Evolutionary conservation across 768 basidiomycete genomes (phyloP).

Genomic region (Grammothele lineata): DNA sequence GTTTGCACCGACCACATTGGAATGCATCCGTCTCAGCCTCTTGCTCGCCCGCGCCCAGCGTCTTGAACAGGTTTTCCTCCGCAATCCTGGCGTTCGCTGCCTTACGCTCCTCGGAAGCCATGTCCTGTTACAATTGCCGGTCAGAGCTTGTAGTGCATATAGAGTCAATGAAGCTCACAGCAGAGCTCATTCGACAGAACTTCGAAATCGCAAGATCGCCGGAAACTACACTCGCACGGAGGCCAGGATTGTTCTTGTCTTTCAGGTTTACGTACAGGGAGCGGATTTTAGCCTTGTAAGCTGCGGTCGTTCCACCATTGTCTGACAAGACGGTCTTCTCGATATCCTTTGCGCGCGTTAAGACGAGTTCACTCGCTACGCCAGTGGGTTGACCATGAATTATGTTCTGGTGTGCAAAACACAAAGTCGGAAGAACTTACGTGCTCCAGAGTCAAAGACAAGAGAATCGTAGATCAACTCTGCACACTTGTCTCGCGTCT

Average conservation of each 20-base stretch:
- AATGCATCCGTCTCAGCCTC: slow-evolving; percentile 97
- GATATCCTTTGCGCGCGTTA: slow-evolving; percentile 60
- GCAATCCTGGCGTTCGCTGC: slow-evolving; percentile 78
- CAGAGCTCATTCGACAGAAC: slow-evolving; percentile 77
- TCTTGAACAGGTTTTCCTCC: slow-evolving; percentile 85
- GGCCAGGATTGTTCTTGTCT: slow-evolving; percentile 86
- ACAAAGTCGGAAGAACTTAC: slow-evolving; percentile 42
- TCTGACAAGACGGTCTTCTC: slow-evolving; percentile 58
- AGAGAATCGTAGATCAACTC: slow-evolving; percentile 92
- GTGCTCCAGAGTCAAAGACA: slow-evolving; percentile 78
- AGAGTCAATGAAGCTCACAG: slow-evolving; percentile 41
- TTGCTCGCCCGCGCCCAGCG: slow-evolving; percentile 83
- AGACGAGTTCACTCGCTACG: slow-evolving; percentile 53
- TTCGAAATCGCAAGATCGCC: slow-evolving; percentile 69
- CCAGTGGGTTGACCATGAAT: neutral
- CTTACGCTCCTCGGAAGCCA: slow-evolving; percentile 92
- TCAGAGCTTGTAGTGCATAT: no score
- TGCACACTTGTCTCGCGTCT: slow-evolving; percentile 80
- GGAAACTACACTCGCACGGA: slow-evolving; percentile 81
- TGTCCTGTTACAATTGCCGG: slow-evolving; percentile 78
- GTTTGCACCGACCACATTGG: slow-evolving; percentile 94
- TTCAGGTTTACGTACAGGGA: slow-evolving; percentile 91
- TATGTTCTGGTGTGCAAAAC: no score
- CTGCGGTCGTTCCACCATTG: slow-evolving; percentile 39
- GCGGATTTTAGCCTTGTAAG: slow-evolving; percentile 79